Base-by-base conservation (phyloP, 2,329 filamentous ascomycete genomes). In the Teratosphaeria destructans region DNA sequence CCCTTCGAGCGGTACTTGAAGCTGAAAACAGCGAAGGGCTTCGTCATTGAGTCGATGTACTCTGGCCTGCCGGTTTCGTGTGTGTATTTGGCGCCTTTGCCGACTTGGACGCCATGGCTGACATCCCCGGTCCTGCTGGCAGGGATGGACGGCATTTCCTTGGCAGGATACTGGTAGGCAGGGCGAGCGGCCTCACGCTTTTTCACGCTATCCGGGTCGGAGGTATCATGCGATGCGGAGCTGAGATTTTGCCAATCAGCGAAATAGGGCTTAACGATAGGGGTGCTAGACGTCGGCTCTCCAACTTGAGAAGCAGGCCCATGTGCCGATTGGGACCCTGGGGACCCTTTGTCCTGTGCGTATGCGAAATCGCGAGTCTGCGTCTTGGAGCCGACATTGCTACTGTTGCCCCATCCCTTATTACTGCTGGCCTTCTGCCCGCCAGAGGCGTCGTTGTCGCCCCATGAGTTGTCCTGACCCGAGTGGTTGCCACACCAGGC, bases 1-100 rank as follows among this genome's bases (percentile, higher is more conserved):
- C 62, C 64, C 57, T 61, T 66, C 57, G 69, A 73, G 2, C 77
- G 72, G 60, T 79, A 79, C 57, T 76, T 76, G 72, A 79, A 80
- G n/a, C 72, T 71, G 65, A 80, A 79, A 11, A 79, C 73, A 0
- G 77, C 78, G 60, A 77, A 79, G 27, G 75, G 74, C 54, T 63
- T 58, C 14, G 69, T 62, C 65, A 75, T 69, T 0, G 61, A 57
- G 63, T 79, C 77, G 5, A 79, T 52, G 60, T 79, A 79, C 47
- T 70, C 66, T 2, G 77, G 77, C 3, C 71, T 62, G 1, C 67
- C 67, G 0, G 72, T 62, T 0, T 66, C 64, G 61, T 79, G 77
- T 1, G 66, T 62, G 59, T 79, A 79, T 16, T 66, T 59, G 1
- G 67, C 70, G 1, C 73, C 75, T 57, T 67, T 67, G 12, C 76